Evolutionary conservation across 345 rosid genomes (phyloP).

Genomic region (Dovyalis caffra): DNA sequence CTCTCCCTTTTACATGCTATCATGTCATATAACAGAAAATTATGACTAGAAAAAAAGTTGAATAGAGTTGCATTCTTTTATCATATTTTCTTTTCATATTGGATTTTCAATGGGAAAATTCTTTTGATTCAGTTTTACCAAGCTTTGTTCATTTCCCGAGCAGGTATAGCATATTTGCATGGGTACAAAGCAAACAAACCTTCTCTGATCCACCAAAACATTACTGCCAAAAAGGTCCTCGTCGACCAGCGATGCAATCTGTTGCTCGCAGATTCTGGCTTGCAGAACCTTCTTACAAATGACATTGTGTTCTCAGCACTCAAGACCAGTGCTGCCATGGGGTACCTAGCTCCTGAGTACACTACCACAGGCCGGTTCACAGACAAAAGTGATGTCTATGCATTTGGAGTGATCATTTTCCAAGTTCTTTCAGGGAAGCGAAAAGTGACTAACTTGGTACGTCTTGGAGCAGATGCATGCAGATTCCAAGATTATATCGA

Average conservation of each 20-base stretch:
- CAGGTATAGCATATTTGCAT: constrained; percentile 32
- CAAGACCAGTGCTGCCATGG: constrained; percentile 39
- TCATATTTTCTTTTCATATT: neutral
- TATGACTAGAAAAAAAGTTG: neutral
- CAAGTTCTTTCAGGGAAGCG: constrained; percentile 34
- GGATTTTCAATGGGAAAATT: neutral
- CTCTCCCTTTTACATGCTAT: neutral
- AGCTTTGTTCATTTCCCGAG: neutral
- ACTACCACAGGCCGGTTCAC: constrained; percentile 30
- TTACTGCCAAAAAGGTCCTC: constrained; percentile 26
- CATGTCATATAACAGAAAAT: neutral
- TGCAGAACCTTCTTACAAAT: constrained; percentile 34
- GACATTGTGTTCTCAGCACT: constrained; percentile 30
- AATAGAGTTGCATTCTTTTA: neutral
- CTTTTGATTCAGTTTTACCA: neutral
- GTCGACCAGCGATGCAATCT: constrained; percentile 24
- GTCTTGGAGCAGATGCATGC: constrained; percentile 24
- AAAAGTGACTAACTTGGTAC: constrained; percentile 18
- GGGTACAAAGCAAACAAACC: constrained; percentile 19
- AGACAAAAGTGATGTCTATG: constrained; percentile 30
- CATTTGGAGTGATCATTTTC: constrained; percentile 33
- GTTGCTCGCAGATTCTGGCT: constrained; percentile 26
- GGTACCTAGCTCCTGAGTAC: constrained; percentile 36
- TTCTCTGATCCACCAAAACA: constrained; percentile 26
- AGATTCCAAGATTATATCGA: constrained; percentile 30